Conservation (phyloP, 495 filamentous ascomycete genomes). For the Trichocladium uniseriatum region DNA sequence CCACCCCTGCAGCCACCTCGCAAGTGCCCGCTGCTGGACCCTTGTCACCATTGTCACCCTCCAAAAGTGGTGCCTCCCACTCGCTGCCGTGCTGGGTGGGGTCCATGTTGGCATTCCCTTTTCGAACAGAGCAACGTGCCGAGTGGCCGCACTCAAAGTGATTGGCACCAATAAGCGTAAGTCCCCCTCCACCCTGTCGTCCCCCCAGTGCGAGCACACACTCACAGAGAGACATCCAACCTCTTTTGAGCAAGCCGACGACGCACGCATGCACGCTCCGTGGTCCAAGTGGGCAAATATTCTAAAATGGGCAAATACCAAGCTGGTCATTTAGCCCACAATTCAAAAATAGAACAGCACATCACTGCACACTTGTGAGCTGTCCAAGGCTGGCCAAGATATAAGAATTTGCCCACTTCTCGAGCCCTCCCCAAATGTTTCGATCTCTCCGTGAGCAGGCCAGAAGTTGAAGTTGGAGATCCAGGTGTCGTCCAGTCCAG, state of each 20-base stretch:
- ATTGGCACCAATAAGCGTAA: slow-evolving; percentile 40
- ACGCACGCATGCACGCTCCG: slow-evolving; percentile 6
- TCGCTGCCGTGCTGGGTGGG: slow-evolving; percentile 19
- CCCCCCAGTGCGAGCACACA: slow-evolving; percentile 18
- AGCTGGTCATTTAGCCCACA: slow-evolving; percentile 28
- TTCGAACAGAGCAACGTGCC: slow-evolving; percentile 32
- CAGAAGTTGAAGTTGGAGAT: slow-evolving; percentile 30
- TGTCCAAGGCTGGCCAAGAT: slow-evolving; percentile 27
- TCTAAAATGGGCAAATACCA: slow-evolving; percentile 20
- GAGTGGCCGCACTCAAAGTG: slow-evolving; percentile 27
- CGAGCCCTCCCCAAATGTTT: slow-evolving; percentile 16
- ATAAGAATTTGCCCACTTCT: slow-evolving; percentile 43
- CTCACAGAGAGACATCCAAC: slow-evolving; percentile 17
- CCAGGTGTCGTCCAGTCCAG: slow-evolving; percentile 39
- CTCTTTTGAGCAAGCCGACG: slow-evolving; percentile 11
- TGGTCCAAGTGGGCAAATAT: slow-evolving; percentile 15
- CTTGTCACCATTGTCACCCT: slow-evolving; percentile 21
- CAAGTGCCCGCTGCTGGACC: slow-evolving; percentile 16
- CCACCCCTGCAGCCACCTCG: slow-evolving; percentile 25
- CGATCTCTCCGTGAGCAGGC: slow-evolving; percentile 25
- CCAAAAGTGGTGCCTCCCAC: slow-evolving; percentile 7
- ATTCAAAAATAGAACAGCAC: slow-evolving; percentile 34
- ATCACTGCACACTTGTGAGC: slow-evolving; percentile 8
- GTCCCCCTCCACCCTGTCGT: slow-evolving; percentile 5
- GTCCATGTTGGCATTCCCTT: slow-evolving; percentile 23